Evolutionary conservation across 1,284 basidiomycete genomes (phyloP), one percentile per base, ranked within the genome.

Genomic region (Meripilus lineatus): DNA sequence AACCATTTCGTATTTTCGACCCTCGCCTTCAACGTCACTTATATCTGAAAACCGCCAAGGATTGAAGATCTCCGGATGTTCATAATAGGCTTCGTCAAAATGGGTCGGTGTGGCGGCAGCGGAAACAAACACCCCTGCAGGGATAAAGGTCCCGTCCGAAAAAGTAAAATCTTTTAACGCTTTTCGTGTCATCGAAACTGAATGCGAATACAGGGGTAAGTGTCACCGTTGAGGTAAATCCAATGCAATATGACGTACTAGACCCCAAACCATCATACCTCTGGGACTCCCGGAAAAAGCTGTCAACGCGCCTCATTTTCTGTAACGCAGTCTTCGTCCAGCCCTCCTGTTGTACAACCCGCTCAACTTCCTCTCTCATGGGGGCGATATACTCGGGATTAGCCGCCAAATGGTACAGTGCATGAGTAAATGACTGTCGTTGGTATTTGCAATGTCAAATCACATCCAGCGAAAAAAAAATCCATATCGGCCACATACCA

Each of bases 11-110:
- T 45, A 14, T 38, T 52, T 50, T 15, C 50, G 49, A 30, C 28
- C 42, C 3, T 30, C 42, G 4, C 21, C 32, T 7, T 53, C 52
- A 8, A 24, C 22, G 17, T 45, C 42, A 4, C 50, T 45, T 24
- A 50, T 47, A 7, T 57, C 42, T 24, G 58, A 48, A 48, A 70
- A 72, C 17, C 69, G 57, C 38, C 66, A 63, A 2, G 64, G 54
- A 14, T 66, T 54, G 34, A 71, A 68, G 30, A 61, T 54, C 2
- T 57, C 50, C 0, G 50, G 23, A n/a, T 64, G 53, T 25, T 53
- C 49, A 44, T 67, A 72, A 32, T 55, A 45, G 18, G 51, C 52
- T 21, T 58, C 58, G 46, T 46, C 32, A 20, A 36, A 13, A 23
- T 46, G 45, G n/a, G 28, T 25, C 4, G 39, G 38, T 13, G 13